Percentiles rank a stretch among this genome's conserved stretches.
phyloP scores from a whole-genome alignment of 2,329 filamentous ascomycete species.

The Aureobasidium sp. region DNA sequence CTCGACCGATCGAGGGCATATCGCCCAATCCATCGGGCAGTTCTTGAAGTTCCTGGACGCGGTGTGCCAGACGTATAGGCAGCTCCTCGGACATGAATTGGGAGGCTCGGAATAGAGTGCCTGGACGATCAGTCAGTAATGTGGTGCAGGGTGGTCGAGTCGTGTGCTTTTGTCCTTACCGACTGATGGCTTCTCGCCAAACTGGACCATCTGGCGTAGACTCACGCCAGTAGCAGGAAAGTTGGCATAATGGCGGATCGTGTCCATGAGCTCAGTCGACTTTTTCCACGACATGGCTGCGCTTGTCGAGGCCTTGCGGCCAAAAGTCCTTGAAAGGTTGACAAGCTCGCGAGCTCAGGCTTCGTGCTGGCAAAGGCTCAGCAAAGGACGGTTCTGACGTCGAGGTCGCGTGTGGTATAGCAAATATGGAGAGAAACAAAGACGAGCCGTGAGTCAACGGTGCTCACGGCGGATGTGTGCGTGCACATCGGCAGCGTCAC shows the following conservation, averaged over 20 bases:
- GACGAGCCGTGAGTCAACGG: not conserved
- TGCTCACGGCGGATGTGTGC: not conserved
- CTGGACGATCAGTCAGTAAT: constrained; percentile 37
- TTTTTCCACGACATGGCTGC: constrained; percentile 81
- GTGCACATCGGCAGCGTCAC: not conserved
- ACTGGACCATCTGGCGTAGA: constrained; percentile 97
- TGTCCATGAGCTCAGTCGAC: constrained; percentile 85
- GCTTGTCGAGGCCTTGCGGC: constrained; percentile 17
- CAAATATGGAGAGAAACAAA: not conserved
- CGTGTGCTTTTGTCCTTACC: constrained; percentile 29
- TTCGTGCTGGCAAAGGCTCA: constrained; percentile 1
- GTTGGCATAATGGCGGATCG: constrained; percentile 92
- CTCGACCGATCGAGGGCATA: constrained; percentile 92
- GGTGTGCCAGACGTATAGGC: constrained; percentile 90
- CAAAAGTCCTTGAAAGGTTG: not conserved
- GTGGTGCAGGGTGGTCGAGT: not conserved
- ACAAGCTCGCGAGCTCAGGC: constrained; percentile 12
- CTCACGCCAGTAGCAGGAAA: constrained; percentile 96
- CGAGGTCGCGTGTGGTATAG: not conserved
- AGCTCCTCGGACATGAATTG: constrained; percentile 98
- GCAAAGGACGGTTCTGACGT: not conserved
- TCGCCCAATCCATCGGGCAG: constrained; percentile 93
- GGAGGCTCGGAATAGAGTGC: constrained; percentile 92
- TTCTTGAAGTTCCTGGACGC: constrained; percentile 86
- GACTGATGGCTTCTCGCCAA: constrained; percentile 83